phyloP scores from a whole-genome alignment of 805 yeast species.

The fission yeast (Schizosaccharomyces pombe) region DNA sequence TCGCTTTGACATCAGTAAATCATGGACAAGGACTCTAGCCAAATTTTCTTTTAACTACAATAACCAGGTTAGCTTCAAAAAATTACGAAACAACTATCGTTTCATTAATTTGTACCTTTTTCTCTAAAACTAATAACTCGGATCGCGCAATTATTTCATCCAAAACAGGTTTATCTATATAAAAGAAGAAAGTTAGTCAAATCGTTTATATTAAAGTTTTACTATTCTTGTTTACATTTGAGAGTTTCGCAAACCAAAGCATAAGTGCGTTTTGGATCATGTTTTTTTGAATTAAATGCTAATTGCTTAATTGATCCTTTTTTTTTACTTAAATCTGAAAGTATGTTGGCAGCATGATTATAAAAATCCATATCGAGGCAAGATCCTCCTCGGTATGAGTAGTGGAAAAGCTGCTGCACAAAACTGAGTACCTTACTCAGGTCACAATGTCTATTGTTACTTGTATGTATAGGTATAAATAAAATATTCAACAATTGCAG shows the following conservation, averaged over 20 bases:
- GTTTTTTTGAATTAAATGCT: conserved; percentile 15
- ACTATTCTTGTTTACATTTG: conserved; percentile 24
- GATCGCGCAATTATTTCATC: conserved; percentile 40
- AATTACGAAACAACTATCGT: too few relatives aligned
- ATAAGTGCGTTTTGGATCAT: conserved; percentile 64
- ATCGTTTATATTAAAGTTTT: conserved; percentile 60
- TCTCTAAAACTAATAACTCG: conserved; percentile 31
- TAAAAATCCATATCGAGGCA: conserved; percentile 9
- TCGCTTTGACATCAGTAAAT: conserved; percentile 44
- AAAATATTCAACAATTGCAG: too few relatives aligned
- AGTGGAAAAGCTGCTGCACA: neutral
- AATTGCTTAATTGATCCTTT: conserved; percentile 2
- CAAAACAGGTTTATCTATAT: conserved; percentile 45
- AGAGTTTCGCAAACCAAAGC: conserved; percentile 65
- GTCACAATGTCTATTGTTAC: too few relatives aligned
- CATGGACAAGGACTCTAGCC: conserved; percentile 52
- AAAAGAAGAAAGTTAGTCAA: conserved; percentile 60
- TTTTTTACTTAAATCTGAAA: conserved; percentile 5
- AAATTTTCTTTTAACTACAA: conserved; percentile 24
- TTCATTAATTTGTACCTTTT: too few relatives aligned
- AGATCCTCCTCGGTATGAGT: neutral
- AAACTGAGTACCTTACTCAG: too few relatives aligned
- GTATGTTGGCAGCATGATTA: conserved; percentile 9
- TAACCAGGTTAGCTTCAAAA: conserved; percentile 9
- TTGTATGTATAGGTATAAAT: too few relatives aligned